phyloP scores from a whole-genome alignment of 352 stramenopile genomes.

The Hyaloperonospora arabidopsidis region DNA sequence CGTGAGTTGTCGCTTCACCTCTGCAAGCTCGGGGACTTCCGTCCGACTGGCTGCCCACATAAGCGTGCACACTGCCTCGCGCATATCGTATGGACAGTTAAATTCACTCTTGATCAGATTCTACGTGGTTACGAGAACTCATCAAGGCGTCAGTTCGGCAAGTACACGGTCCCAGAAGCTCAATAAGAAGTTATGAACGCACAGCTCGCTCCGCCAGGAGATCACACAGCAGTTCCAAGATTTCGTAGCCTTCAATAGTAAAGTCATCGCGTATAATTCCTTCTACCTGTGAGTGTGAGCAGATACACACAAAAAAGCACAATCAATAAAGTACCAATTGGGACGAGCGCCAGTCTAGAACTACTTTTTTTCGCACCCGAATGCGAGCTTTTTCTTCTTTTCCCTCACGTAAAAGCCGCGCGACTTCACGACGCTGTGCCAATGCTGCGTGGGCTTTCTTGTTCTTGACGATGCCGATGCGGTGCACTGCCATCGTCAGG shows the following conservation, averaged over 20 bases:
- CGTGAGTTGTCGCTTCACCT: conserved; percentile 86
- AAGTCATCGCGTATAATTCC: conserved; percentile 94
- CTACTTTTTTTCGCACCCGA: conserved; percentile 45
- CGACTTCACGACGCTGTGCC: conserved; percentile 66
- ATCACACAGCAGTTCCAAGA: conserved; percentile 91
- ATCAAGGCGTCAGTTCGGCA: background rate
- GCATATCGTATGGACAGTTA: conserved; percentile 90
- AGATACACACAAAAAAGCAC: background rate
- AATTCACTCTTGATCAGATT: conserved; percentile 87
- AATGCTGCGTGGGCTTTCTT: conserved; percentile 84
- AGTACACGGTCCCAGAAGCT: background rate
- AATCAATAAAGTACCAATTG: no score
- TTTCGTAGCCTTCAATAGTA: conserved; percentile 93
- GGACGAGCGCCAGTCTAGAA: no score
- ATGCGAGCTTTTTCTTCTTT: conserved; percentile 94
- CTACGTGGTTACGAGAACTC: no score
- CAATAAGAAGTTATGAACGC: conserved; percentile 12
- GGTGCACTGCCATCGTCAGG: conserved; percentile 89
- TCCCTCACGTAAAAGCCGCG: conserved; percentile 65
- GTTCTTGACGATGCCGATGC: conserved; percentile 88
- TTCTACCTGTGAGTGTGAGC: conserved; percentile 49
- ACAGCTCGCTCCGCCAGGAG: conserved; percentile 88
- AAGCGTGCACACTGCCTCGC: conserved; percentile 88
- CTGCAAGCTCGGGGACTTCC: conserved; percentile 89
- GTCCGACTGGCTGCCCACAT: conserved; percentile 88